Evolutionary conservation across 2,329 filamentous ascomycete genomes (phyloP).

Genomic region (Elsinoe perseae): DNA sequence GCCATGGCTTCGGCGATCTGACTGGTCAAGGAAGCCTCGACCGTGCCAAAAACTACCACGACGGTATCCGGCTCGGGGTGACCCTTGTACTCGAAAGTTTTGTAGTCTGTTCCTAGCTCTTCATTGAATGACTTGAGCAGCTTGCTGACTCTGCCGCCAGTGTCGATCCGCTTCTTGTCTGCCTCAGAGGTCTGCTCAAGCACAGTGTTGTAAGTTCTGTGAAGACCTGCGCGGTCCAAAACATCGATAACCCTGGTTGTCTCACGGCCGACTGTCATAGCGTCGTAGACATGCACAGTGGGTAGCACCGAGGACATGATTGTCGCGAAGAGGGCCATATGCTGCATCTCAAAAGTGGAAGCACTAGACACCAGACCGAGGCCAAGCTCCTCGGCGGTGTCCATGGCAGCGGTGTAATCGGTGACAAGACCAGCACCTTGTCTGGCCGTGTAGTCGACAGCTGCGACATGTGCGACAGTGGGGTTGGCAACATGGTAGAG

Average conservation of each 20-base stretch:
- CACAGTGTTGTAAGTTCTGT: slow-evolving; percentile 60
- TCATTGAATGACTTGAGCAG: slow-evolving; percentile 71
- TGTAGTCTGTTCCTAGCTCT: slow-evolving; percentile 88
- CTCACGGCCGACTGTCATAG: slow-evolving; percentile 72
- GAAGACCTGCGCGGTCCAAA: slow-evolving; percentile 63
- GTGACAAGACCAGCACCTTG: slow-evolving; percentile 65
- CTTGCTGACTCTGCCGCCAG: slow-evolving; percentile 62
- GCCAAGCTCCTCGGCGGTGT: slow-evolving; percentile 80
- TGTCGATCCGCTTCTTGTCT: slow-evolving; percentile 61
- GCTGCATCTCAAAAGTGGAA: slow-evolving; percentile 85
- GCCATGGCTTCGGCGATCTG: slow-evolving; percentile 70
- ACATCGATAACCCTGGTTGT: slow-evolving; percentile 75
- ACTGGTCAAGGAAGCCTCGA: slow-evolving; percentile 76
- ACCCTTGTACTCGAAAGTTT: slow-evolving; percentile 88
- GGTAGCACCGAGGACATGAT: slow-evolving; percentile 69
- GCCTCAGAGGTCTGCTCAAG: slow-evolving; percentile 53
- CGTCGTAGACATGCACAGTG: slow-evolving; percentile 84
- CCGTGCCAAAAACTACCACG: slow-evolving; percentile 84
- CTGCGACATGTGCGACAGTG: slow-evolving; percentile 85
- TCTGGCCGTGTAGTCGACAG: slow-evolving; percentile 66
- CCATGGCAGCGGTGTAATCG: slow-evolving; percentile 76
- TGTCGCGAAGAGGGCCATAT: slow-evolving; percentile 87
- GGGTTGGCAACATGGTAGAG: slow-evolving; percentile 89
- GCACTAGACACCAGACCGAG: slow-evolving; percentile 77
- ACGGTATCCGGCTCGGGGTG: slow-evolving; percentile 73